Conservation (phyloP, 1,284 basidiomycete genomes). For the Gyrodon tennesseensis region DNA sequence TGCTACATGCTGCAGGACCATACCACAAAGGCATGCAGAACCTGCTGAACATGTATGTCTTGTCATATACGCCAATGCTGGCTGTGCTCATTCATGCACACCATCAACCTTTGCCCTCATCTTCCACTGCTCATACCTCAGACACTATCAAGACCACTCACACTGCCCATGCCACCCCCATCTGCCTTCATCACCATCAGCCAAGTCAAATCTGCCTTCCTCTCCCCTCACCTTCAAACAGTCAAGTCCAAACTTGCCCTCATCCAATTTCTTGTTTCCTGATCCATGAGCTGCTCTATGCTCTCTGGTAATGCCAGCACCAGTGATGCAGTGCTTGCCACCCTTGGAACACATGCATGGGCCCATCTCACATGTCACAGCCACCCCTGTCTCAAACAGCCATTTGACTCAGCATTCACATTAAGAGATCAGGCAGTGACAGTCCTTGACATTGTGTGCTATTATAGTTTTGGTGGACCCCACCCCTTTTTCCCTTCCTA, state of each 20-base stretch:
- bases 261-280: slow-evolving; percentile 28
- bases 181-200: slow-evolving; percentile 35
- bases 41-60: slow-evolving; percentile 42
- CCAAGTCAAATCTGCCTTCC: slow-evolving; percentile 25
- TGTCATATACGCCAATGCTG: slow-evolving; percentile 47
- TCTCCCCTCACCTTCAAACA: slow-evolving; percentile 20
- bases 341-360: slow-evolving; percentile 34
- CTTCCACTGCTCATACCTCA: too few species aligned
- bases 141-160: neutral
- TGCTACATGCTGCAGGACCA: slow-evolving; percentile 48
- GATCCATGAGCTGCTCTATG: slow-evolving; percentile 15
- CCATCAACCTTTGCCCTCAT: slow-evolving; percentile 6
- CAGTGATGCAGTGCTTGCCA: slow-evolving; percentile 18
- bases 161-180: neutral
- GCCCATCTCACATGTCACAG: slow-evolving; percentile 42
- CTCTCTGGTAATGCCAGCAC: slow-evolving; percentile 27
- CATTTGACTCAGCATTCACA: slow-evolving; percentile 41
- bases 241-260: slow-evolving; percentile 31
- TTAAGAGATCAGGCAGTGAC: slow-evolving; percentile 37
- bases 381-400: slow-evolving; percentile 22
- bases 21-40: slow-evolving; percentile 29
- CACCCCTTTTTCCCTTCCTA: too few species aligned
- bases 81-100: slow-evolving; percentile 40
- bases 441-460: slow-evolving; percentile 32
- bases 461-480: too few species aligned